Conservation (phyloP, 768 basidiomycete species). For the Hirschioporus abietinus region DNA sequence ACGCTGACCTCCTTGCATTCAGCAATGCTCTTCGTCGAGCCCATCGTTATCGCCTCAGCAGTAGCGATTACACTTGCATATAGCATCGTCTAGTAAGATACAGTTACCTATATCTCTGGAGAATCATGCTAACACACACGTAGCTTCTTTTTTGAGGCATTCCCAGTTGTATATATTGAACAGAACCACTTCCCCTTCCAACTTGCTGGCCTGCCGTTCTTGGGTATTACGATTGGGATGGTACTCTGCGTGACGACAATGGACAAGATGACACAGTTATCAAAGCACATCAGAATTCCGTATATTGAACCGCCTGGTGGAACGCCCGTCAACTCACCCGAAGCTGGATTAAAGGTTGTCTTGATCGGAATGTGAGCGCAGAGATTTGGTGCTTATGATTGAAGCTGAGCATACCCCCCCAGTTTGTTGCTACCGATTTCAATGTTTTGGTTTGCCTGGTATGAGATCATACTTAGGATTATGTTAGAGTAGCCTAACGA, state of each 20-base stretch:
- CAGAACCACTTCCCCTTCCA: conserved; percentile 19
- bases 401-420: neutral
- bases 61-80: conserved; percentile 19
- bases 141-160: conserved; percentile 21
- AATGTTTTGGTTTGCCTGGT: conserved; percentile 23
- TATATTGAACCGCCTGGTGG: conserved; percentile 9
- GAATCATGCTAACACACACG: neutral
- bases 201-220: conserved; percentile 18
- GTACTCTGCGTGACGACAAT: conserved; percentile 11
- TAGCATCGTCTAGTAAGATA: conserved; percentile 20
- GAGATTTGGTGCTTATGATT: neutral
- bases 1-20: neutral
- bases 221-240: conserved; percentile 18
- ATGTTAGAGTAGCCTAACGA: neutral
- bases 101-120: neutral
- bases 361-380: conserved; percentile 16
- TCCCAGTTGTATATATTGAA: conserved; percentile 17
- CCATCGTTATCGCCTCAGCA: conserved; percentile 17
- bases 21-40: conserved; percentile 18
- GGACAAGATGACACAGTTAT: conserved; percentile 9
- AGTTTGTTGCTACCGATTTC: conserved; percentile 17
- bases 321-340: conserved; percentile 7
- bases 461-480: neutral
- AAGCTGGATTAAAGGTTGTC: conserved; percentile 17
- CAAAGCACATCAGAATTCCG: conserved; percentile 14